phyloP scores from a whole-genome alignment of 768 basidiomycete species.

The Infundibulicybe gibba region DNA sequence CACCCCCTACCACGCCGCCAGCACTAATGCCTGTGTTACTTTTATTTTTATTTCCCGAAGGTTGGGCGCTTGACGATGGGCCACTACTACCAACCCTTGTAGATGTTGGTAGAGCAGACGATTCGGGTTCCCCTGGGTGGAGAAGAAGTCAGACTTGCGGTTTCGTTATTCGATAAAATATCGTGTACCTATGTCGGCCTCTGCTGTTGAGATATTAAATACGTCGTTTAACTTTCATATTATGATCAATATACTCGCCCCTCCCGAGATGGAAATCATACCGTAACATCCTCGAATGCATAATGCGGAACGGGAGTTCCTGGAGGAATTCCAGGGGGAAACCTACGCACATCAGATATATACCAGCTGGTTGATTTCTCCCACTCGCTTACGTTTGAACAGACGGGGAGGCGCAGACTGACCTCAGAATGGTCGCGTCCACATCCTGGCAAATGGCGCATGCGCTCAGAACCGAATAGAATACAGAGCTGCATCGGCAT shows the following conservation, averaged over 20 bases:
- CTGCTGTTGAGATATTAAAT: not conserved
- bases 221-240: not conserved
- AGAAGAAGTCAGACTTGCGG: not conserved
- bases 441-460: not conserved
- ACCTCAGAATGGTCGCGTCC: not conserved
- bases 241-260: not conserved
- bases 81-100: constrained; percentile 4
- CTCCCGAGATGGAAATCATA: not conserved
- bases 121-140: constrained; percentile 21
- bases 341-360: not conserved
- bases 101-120: constrained; percentile 14
- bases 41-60: too few species aligned
- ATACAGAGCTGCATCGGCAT: not conserved
- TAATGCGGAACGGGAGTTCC: not conserved
- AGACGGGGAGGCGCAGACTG: not conserved
- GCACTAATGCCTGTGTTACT: constrained; percentile 45
- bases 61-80: constrained; percentile 10
- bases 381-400: not conserved
- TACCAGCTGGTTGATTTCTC: not conserved
- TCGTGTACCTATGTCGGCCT: not conserved
- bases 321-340: not conserved
- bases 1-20: constrained; percentile 59
- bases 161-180: too few species aligned
- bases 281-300: not conserved
- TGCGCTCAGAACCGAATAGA: not conserved